Percentiles rank a stretch among this genome's conserved stretches.
Conservation (phyloP, 179 eudicot species). For the Pouteria campechiana region DNA sequence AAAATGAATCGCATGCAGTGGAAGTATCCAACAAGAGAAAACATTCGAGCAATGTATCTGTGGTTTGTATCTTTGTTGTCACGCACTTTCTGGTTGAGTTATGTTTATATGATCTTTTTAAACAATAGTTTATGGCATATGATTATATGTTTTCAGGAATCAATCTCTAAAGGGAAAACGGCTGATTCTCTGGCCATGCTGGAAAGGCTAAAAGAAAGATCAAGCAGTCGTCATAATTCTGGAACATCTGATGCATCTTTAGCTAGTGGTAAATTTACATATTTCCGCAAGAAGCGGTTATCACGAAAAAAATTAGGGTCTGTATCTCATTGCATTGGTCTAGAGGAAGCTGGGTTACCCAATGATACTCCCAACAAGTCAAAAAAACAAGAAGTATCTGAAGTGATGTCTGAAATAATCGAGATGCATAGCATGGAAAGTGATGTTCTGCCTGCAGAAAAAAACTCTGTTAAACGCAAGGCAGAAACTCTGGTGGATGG, state of each 20-base stretch:
- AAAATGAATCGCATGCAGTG: conserved; percentile 5
- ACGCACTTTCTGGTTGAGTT: neutral
- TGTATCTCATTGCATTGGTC: conserved; percentile 25
- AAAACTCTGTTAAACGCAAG: no score
- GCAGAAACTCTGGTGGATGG: no score
- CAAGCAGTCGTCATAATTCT: conserved; percentile 21
- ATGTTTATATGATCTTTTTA: neutral
- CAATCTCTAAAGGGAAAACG: conserved; percentile 10
- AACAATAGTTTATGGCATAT: no score
- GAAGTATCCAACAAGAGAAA: no score
- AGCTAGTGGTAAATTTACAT: conserved; percentile 37
- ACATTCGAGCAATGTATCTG: no score
- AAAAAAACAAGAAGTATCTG: conserved; percentile 17
- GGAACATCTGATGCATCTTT: conserved; percentile 28
- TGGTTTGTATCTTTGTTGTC: neutral
- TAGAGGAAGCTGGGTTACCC: conserved; percentile 15
- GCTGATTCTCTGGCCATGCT: conserved; percentile 6
- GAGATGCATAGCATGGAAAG: no score
- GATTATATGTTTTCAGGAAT: neutral
- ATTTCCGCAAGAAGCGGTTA: conserved; percentile 53
- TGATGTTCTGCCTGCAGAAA: no score
- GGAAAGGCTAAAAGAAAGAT: conserved; percentile 27
- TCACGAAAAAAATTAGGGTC: conserved; percentile 27
- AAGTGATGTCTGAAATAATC: conserved; percentile 10
- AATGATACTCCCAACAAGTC: conserved; percentile 23